Percentiles rank a stretch among this genome's conserved stretches.
These are phyloP conservation scores for Geoglossum glabrum DNA, from an alignment of 495 filamentous ascomycete genomes.

Conservation along the genomic window DNA sequence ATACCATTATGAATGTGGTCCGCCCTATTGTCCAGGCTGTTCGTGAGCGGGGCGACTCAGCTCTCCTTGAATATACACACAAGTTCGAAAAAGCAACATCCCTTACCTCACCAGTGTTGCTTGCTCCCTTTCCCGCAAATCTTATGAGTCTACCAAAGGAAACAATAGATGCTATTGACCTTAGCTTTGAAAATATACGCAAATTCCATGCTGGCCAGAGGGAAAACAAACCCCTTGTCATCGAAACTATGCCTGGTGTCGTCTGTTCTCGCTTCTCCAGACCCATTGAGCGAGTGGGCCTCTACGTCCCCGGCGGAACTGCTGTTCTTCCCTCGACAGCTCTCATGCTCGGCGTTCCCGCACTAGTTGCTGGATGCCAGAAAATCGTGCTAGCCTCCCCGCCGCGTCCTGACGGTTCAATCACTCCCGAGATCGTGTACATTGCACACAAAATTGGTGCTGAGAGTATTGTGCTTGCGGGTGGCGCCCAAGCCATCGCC, in stretches of 20 bases:
- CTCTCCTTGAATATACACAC: conserved; percentile 77
- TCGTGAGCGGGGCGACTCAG: conserved; percentile 60
- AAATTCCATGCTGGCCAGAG: conserved; percentile 83
- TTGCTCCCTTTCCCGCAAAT: conserved; percentile 62
- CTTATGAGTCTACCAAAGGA: conserved; percentile 71
- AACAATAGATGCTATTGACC: conserved; percentile 75
- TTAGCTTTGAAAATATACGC: conserved; percentile 81
- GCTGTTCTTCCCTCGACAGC: conserved; percentile 90
- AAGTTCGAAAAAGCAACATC: conserved; percentile 92
- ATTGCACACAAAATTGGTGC: conserved; percentile 94
- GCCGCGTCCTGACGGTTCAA: conserved; percentile 67
- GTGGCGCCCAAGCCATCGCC: conserved; percentile 88
- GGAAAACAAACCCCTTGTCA: conserved; percentile 53
- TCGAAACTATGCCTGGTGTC: conserved; percentile 96
- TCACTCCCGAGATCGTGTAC: conserved; percentile 95
- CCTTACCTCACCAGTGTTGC: conserved; percentile 68
- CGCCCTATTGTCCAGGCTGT: conserved; percentile 80
- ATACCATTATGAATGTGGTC: conserved; percentile 74
- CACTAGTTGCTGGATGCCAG: conserved; percentile 93
- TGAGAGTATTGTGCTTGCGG: conserved; percentile 83
- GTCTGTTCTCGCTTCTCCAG: conserved; percentile 83
- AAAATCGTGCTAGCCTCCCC: conserved; percentile 87
- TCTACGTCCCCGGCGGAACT: conserved; percentile 90
- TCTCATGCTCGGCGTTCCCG: conserved; percentile 92
- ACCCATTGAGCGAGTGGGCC: conserved; percentile 80